Base-by-base conservation (phyloP, 176 grass and related monocot species). In the Luzula sylvatica region DNA sequence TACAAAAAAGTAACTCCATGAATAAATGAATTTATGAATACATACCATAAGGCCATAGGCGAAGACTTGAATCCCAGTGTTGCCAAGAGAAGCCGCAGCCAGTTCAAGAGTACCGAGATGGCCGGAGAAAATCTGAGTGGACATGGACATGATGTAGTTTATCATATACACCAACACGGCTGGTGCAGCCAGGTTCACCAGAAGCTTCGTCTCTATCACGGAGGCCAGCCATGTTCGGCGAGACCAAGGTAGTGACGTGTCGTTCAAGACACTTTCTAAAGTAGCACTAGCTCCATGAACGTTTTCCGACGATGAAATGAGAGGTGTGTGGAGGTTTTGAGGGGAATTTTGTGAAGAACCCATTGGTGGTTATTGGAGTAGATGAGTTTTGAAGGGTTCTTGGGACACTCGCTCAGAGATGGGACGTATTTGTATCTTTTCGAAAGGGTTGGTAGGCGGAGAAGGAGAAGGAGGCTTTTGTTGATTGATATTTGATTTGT, bases 241-340 rank as follows among this genome's bases (percentile, higher is more conserved):
- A 20, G 9, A 24, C 76, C 69, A 68, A 1, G 82, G 45, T 22
- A 76, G 21, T 14, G 76, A 76, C 3, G 1, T 4, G 28, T 84
- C 76, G 17, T 27, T 26, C 1, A 92, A 71, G 62, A 85, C 70
- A 42, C 76, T 63, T 68, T 92, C 86, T 61, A 92, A 65, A 44
- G 20, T 29, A 22, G 2, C 11, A 35, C 55, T 59, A 24, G 15
- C 53, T 57, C 11, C 83, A 30, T 67, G 46, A 2, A 45, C 47
- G n/a, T n/a, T 38, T 7, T 3, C n/a, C 0, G 4, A n/a, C 11
- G 23, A 12, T 11, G 58, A 62, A 25, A 62, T 39, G 41, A 62
- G 58, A 43, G 58, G 58, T 47, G 58, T 11, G n/a, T 47, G 58
- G 24, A 62, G 40, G 7, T 23, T 46, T 46, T 62, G 18, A 13